A percentile compares a stretch with the other conserved stretches of the same genome.
phyloP scores from a whole-genome alignment of 306 rosid genomes.

The Gleditsia sinensis region DNA sequence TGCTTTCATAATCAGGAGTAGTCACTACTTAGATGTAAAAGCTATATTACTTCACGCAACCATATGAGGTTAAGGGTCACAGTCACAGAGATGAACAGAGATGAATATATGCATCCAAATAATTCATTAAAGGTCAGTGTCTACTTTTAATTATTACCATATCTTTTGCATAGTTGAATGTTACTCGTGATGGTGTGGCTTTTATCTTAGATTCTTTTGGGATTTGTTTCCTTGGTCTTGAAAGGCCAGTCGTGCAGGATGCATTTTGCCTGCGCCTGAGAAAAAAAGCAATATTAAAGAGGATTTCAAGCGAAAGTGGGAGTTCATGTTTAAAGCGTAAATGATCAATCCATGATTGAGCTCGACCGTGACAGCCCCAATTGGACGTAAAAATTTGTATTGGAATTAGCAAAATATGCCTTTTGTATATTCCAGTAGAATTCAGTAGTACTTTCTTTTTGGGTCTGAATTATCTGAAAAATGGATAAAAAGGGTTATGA shows the following conservation, averaged over 20 bases:
- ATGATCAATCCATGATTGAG: slow-evolving; percentile 9
- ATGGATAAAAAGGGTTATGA: slow-evolving; percentile 25
- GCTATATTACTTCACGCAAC: slow-evolving; percentile 25
- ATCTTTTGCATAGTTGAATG: slow-evolving; percentile 24
- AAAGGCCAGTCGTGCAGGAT: slow-evolving; percentile 11
- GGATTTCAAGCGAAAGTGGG: neutral
- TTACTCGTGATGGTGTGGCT: slow-evolving; percentile 24
- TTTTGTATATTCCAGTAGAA: neutral
- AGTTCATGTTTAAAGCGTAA: slow-evolving; percentile 23
- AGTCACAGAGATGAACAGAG: too few species aligned
- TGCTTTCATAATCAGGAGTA: slow-evolving; percentile 1
- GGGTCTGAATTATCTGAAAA: neutral
- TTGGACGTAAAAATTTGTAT: neutral
- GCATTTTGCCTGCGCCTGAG: slow-evolving; percentile 4
- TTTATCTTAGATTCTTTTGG: slow-evolving; percentile 12
- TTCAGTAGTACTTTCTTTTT: neutral
- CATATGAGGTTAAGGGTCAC: slow-evolving; percentile 13
- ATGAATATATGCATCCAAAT: neutral
- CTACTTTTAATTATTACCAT: slow-evolving; percentile 27
- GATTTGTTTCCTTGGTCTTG: slow-evolving; percentile 7
- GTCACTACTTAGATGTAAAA: slow-evolving; percentile 24
- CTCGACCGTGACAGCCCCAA: neutral
- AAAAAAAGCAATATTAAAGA: slow-evolving; percentile 6
- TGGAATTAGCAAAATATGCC: neutral
- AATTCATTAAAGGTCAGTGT: slow-evolving; percentile 7